Evolutionary conservation across 2,329 filamentous ascomycete species (phyloP).

Genomic region (Paecilomyces dactylethromorphus): DNA sequence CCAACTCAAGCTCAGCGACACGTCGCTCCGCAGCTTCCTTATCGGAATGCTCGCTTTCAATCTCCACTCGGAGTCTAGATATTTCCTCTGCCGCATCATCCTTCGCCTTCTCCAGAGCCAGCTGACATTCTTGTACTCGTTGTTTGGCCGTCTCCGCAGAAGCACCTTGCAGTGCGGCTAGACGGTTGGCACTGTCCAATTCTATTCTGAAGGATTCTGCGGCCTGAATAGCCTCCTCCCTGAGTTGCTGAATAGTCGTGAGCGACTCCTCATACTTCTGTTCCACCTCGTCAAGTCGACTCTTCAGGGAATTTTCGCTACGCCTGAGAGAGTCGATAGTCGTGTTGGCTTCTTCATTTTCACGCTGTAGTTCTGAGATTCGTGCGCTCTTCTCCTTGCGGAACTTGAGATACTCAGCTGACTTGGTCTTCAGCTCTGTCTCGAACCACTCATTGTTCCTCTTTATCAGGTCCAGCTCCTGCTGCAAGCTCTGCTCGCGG

Average conservation of each 20-base stretch:
- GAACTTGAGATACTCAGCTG: constrained; percentile 77
- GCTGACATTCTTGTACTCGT: constrained; percentile 53
- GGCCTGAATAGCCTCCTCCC: constrained; percentile 73
- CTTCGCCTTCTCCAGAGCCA: constrained; percentile 50
- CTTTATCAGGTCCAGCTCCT: constrained; percentile 82
- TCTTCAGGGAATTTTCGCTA: constrained; percentile 72
- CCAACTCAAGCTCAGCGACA: constrained; percentile 58
- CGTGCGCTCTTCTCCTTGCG: constrained; percentile 91
- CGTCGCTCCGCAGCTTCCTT: constrained; percentile 56
- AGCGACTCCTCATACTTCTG: constrained; percentile 82
- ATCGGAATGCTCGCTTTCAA: constrained; percentile 52
- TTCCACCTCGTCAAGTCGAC: constrained; percentile 75
- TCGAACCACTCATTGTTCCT: constrained; percentile 93
- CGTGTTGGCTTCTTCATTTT: constrained; percentile 76
- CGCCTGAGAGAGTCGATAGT: constrained; percentile 71
- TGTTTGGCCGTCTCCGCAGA: constrained; percentile 54
- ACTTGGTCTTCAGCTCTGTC: constrained; percentile 83
- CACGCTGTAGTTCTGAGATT: constrained; percentile 79
- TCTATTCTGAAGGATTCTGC: constrained; percentile 84
- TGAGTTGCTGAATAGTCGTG: constrained; percentile 72
- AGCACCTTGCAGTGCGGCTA: constrained; percentile 65
- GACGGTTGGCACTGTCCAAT: constrained; percentile 69
- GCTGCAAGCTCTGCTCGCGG: constrained; percentile 80
- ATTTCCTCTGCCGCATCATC: constrained; percentile 58
- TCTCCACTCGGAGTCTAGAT: constrained; percentile 46